Evolutionary conservation across 2,329 filamentous ascomycete genomes (phyloP).

Genomic region (Fonsecaea pedrosoi): DNA sequence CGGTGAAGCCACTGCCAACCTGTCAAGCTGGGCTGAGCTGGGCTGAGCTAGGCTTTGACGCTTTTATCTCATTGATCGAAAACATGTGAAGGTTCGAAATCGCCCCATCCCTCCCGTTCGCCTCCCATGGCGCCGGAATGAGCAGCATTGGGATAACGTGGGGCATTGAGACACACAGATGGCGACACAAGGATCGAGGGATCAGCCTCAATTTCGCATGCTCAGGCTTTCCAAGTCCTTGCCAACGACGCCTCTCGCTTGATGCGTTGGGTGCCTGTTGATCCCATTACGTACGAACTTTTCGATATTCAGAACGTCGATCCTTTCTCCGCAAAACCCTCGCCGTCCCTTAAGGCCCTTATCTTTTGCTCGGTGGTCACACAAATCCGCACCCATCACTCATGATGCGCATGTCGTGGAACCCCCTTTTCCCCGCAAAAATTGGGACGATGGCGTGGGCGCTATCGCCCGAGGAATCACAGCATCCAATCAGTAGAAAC

Average conservation of each 20-base stretch:
- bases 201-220: background rate
- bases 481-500: background rate
- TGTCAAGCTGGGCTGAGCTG: background rate
- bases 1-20: background rate
- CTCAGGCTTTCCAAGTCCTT: background rate
- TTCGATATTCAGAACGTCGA: background rate
- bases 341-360: background rate
- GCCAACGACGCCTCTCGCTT: background rate
- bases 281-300: conserved; percentile 5
- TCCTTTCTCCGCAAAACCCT: background rate
- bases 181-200: background rate
- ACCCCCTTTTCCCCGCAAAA: conserved; percentile 2
- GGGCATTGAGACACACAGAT: background rate
- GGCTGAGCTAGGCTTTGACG: background rate
- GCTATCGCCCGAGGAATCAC: background rate
- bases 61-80: background rate
- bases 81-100: background rate
- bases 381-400: background rate
- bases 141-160: background rate
- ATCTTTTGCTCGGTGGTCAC: background rate
- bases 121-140: no score
- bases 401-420: background rate
- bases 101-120: no score
- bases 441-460: background rate
- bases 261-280: conserved; percentile 5